Evolutionary conservation across 108 stramenopile genomes (phyloP).

Genomic region (Chaetoceros muelleri): DNA sequence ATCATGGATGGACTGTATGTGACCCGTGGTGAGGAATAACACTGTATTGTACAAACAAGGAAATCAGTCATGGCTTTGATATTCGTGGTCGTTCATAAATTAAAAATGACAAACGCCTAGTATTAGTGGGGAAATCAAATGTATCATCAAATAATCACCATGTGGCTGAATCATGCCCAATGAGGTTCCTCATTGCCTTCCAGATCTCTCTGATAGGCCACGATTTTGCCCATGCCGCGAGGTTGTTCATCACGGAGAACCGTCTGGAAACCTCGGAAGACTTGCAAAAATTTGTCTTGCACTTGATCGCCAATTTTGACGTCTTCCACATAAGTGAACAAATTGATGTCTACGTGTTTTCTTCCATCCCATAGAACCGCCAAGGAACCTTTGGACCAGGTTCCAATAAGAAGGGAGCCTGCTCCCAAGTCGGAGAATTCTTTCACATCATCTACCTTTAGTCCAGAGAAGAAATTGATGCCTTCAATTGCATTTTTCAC

Average conservation of each 20-base stretch:
- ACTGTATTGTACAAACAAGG: no score
- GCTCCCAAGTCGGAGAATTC: not conserved
- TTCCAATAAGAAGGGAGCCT: conserved; percentile 1
- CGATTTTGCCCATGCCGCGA: conserved; percentile 38
- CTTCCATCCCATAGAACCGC: conserved; percentile 29
- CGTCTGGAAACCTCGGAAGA: conserved; percentile 13
- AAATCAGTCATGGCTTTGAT: no score
- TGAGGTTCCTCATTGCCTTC: not conserved
- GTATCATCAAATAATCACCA: no score
- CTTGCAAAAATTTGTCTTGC: conserved; percentile 10
- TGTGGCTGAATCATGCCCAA: not conserved
- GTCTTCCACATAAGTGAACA: conserved; percentile 16
- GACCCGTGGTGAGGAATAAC: no score
- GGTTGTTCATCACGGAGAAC: conserved; percentile 49
- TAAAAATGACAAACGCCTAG: no score
- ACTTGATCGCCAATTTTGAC: conserved; percentile 8
- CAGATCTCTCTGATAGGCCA: conserved; percentile 3
- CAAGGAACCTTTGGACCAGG: conserved; percentile 7
- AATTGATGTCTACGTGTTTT: conserved; percentile 26
- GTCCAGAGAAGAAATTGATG: not conserved
- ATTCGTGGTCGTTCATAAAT: no score
- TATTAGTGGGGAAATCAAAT: no score
- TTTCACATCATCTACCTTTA: not conserved
- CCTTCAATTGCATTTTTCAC: conserved; percentile 3
- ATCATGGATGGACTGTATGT: no score